Conservation (phyloP, 352 stramenopile species). For the Globisporangium paddicum region DNA sequence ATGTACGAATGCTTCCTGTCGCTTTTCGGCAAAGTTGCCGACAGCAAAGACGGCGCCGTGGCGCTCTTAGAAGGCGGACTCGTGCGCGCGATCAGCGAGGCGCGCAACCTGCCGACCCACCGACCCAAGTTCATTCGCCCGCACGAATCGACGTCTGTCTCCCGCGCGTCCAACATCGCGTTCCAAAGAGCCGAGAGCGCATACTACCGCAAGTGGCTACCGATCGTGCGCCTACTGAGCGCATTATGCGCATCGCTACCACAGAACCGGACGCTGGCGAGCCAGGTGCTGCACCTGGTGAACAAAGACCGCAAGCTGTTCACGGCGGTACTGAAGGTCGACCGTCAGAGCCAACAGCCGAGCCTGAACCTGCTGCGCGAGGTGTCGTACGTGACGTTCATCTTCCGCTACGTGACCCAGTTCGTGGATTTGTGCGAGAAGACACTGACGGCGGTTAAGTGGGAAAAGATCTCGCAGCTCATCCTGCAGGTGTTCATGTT, state of each 20-base stretch:
- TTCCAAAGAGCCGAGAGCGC: constrained; percentile 58
- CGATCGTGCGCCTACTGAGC: constrained; percentile 57
- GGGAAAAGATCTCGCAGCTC: constrained; percentile 70
- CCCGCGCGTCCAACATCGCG: constrained; percentile 28
- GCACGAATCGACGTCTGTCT: constrained; percentile 25
- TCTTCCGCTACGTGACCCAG: constrained; percentile 76
- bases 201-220: constrained; percentile 79
- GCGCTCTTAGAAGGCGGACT: constrained; percentile 69
- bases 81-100: constrained; percentile 56
- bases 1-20: constrained; percentile 85
- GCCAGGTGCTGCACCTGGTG: constrained; percentile 56
- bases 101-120: constrained; percentile 59
- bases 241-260: constrained; percentile 55
- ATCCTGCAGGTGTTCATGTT: constrained; percentile 66
- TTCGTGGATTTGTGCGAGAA: constrained; percentile 67
- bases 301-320: constrained; percentile 70
- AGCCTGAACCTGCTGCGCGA: constrained; percentile 65
- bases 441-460: constrained; percentile 54
- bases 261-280: constrained; percentile 59
- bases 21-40: constrained; percentile 61
- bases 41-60: constrained; percentile 56
- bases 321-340: constrained; percentile 59
- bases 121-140: constrained; percentile 54
- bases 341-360: constrained; percentile 28
- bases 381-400: constrained; percentile 68